Percentiles rank a stretch among this genome's conserved stretches.
phyloP scores from a whole-genome alignment of 306 rosid genomes.

The Sindora glabra region DNA sequence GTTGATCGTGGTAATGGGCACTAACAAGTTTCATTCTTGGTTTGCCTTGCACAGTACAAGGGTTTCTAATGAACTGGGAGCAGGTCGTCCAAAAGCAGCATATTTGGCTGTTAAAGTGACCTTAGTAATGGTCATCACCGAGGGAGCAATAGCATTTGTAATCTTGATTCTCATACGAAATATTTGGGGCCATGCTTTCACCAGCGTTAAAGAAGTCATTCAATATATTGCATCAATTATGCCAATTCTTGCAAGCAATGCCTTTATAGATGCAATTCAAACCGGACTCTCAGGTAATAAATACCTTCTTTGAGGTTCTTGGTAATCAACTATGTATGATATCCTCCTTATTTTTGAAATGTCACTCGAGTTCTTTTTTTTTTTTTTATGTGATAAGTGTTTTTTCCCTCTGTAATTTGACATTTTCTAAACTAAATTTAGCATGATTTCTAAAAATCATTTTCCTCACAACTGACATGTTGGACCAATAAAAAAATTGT shows the following conservation, averaged over 20 bases:
- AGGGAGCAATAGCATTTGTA: constrained; percentile 33
- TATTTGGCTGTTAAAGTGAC: constrained; percentile 49
- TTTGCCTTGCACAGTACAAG: constrained; percentile 41
- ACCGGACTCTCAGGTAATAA: constrained; percentile 30
- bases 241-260: constrained; percentile 28
- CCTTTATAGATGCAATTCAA: constrained; percentile 32
- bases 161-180: constrained; percentile 39
- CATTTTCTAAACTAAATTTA: no score
- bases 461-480: no score
- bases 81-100: constrained; percentile 53
- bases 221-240: constrained; percentile 43
- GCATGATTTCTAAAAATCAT: no score
- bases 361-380: no score
- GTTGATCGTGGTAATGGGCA: not conserved
- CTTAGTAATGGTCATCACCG: constrained; percentile 27
- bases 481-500: no score
- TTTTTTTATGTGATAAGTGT: no score
- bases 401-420: no score
- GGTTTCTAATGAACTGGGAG: constrained; percentile 74
- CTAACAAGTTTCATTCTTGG: not conserved
- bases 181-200: constrained; percentile 64
- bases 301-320: no score
- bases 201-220: constrained; percentile 52
- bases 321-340: no score
- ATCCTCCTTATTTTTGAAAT: no score